Conservation (phyloP, 371 early-diverging fungal genomes). For the Mucor mucedo region DNA sequence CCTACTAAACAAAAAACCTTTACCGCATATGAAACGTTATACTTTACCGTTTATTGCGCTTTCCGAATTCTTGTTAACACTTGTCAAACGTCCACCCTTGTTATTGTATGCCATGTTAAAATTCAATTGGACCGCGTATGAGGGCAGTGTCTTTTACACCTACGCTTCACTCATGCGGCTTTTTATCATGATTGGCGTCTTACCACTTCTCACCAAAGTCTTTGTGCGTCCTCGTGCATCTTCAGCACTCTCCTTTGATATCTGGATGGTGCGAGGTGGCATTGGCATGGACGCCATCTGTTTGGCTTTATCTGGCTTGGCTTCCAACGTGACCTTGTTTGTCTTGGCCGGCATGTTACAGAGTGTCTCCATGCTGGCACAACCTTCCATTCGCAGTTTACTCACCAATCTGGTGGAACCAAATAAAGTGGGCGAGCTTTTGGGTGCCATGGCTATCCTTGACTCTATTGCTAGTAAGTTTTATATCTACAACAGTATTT, state of each 20-base stretch:
- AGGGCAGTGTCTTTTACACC: conserved; percentile 43
- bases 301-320: conserved; percentile 42
- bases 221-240: conserved; percentile 20
- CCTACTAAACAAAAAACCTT: conserved; percentile 15
- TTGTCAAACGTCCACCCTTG: conserved; percentile 40
- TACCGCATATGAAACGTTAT: conserved; percentile 16
- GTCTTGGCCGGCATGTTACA: conserved; percentile 38
- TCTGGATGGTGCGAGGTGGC: conserved; percentile 58
- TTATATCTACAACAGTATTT: not conserved
- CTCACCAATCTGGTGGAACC: conserved; percentile 51
- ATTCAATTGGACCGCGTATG: conserved; percentile 51
- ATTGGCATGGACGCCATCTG: conserved; percentile 40
- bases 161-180: conserved; percentile 26
- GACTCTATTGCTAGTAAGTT: conserved; percentile 55
- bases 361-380: conserved; percentile 41
- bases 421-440: conserved; percentile 52
- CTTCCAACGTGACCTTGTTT: conserved; percentile 30
- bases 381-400: conserved; percentile 52
- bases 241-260: conserved; percentile 36
- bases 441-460: conserved; percentile 54
- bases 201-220: conserved; percentile 35
- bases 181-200: conserved; percentile 26
- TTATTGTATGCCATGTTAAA: conserved; percentile 52
- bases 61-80: conserved; percentile 31
- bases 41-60: conserved; percentile 34